These are phyloP conservation scores for Albophoma yamanashiensis DNA, from an alignment of 2,329 filamentous ascomycete genomes.

Conservation along the genomic window DNA sequence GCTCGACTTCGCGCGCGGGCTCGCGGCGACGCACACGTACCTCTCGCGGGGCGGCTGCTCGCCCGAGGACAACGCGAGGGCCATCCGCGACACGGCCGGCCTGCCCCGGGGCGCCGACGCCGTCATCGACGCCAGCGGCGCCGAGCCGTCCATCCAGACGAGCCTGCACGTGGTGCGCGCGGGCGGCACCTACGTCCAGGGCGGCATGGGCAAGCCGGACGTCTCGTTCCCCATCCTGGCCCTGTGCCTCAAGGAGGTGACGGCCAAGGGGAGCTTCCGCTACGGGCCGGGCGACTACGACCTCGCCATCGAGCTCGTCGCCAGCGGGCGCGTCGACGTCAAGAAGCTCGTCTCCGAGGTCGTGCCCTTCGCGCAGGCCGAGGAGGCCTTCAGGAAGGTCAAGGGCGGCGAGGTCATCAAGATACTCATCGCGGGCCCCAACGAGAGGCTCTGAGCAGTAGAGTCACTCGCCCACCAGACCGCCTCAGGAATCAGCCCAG, in stretches of 20 bases:
- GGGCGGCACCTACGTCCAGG: conserved; percentile 73
- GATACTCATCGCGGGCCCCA: conserved; percentile 55
- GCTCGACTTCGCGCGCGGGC: conserved; percentile 66
- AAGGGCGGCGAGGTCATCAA: conserved; percentile 73
- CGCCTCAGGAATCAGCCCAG: background rate
- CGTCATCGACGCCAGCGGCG: conserved; percentile 72
- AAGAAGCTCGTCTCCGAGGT: conserved; percentile 72
- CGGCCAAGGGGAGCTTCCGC: conserved; percentile 76
- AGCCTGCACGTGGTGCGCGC: conserved; percentile 58
- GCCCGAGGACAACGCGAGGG: conserved; percentile 64
- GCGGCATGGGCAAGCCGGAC: conserved; percentile 80
- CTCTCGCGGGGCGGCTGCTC: conserved; percentile 48
- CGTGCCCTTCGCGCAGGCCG: conserved; percentile 72
- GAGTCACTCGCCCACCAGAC: background rate
- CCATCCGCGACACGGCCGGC: conserved; percentile 51
- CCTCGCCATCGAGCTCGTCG: conserved; percentile 68
- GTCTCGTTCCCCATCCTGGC: conserved; percentile 90
- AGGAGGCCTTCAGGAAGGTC: conserved; percentile 78
- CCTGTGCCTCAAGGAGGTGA: conserved; percentile 82
- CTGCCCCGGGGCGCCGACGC: conserved; percentile 61
- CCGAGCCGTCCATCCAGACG: conserved; percentile 67
- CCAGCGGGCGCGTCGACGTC: conserved; percentile 61
- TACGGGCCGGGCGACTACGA: conserved; percentile 84
- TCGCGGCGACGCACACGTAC: conserved; percentile 63
- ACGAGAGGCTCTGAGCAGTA: conserved; percentile 14